Evolutionary conservation across 2,329 filamentous ascomycete genomes (phyloP).

Genomic region (Atkinsonella hypoxylon): DNA sequence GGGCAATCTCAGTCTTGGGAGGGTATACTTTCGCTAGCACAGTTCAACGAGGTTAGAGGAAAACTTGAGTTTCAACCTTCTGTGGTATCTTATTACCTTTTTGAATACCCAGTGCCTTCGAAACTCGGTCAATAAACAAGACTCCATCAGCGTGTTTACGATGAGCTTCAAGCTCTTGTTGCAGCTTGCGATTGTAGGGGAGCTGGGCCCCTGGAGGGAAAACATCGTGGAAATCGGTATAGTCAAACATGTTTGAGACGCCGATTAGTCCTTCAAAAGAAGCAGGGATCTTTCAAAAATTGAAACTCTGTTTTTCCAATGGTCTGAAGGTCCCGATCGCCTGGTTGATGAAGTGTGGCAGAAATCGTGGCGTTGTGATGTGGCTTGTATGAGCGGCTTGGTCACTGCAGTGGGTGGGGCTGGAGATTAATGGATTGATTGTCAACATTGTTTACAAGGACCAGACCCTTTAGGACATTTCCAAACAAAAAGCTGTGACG

Average conservation of each 20-base stretch:
- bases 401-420: background rate
- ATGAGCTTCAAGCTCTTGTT: slow-evolving; percentile 52
- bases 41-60: background rate
- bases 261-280: too few relatives aligned
- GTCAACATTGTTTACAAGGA: slow-evolving; percentile 31
- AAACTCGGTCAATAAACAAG: slow-evolving; percentile 70
- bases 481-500: slow-evolving; percentile 21
- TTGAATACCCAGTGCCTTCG: slow-evolving; percentile 56
- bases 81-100: slow-evolving; percentile 38
- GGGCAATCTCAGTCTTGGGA: slow-evolving; percentile 53
- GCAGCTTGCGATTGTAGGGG: slow-evolving; percentile 47
- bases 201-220: slow-evolving; percentile 50
- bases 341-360: slow-evolving; percentile 13
- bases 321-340: slow-evolving; percentile 3
- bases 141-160: slow-evolving; percentile 56
- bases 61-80: background rate
- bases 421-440: background rate
- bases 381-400: background rate
- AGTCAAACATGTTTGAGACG: slow-evolving; percentile 42
- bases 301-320: background rate
- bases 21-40: slow-evolving; percentile 54
- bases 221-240: slow-evolving; percentile 54
- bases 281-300: too few relatives aligned
- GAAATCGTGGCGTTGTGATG: slow-evolving; percentile 1
- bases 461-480: slow-evolving; percentile 23